Conservation (phyloP, 495 filamentous ascomycete genomes). For the Penicillium lagena region DNA sequence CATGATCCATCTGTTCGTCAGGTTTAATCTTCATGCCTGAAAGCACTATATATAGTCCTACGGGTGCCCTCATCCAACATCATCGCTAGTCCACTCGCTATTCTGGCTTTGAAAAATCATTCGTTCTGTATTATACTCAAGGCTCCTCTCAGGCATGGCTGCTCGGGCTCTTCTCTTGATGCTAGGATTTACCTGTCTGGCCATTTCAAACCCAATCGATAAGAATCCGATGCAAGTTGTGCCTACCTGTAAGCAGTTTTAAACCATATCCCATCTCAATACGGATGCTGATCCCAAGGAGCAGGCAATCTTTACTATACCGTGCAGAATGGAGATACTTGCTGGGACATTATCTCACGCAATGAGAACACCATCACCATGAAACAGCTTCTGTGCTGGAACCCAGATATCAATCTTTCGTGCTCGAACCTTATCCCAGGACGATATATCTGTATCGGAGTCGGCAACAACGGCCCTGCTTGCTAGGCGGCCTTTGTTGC, state of each 20-base stretch:
- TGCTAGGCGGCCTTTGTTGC: constrained; percentile 1
- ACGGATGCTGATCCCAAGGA: too few species aligned
- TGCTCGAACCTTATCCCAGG: constrained; percentile 23
- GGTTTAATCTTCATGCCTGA: too few species aligned
- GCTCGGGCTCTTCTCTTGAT: constrained; percentile 3
- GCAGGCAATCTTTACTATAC: constrained; percentile 13
- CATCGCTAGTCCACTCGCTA: not conserved
- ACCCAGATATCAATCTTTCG: constrained; percentile 18
- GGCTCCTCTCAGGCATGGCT: constrained; percentile 5
- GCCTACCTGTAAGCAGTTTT: not conserved
- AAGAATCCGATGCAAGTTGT: not conserved
- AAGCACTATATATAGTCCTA: too few species aligned
- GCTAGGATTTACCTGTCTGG: constrained; percentile 10
- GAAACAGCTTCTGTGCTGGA: constrained; percentile 19
- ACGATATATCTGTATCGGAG: constrained; percentile 14
- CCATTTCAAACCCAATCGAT: constrained; percentile 4
- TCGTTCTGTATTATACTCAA: not conserved
- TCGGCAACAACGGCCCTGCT: constrained; percentile 2
- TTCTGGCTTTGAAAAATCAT: too few species aligned
- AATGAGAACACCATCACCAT: constrained; percentile 15
- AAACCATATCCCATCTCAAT: too few species aligned
- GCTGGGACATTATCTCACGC: constrained; percentile 16
- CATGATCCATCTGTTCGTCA: too few species aligned
- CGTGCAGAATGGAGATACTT: constrained; percentile 17
- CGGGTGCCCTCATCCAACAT: not conserved